A percentile compares a stretch with the other conserved stretches of the same genome.
Conservation (phyloP, 2,329 filamentous ascomycete species). For the Xylariaceae sp. region DNA sequence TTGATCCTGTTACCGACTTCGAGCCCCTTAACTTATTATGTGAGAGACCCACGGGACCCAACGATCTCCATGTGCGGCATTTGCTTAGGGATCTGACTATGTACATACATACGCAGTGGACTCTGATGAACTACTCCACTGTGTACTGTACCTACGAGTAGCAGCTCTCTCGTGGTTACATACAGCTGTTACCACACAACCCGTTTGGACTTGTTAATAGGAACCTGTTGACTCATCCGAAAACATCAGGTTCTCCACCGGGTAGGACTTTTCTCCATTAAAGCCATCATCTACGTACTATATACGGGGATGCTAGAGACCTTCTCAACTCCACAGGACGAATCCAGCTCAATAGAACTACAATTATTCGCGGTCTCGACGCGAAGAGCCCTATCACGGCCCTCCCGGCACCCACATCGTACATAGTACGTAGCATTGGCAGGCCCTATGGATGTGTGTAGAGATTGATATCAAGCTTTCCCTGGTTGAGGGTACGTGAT, state of each 20-base stretch:
- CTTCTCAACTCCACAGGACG: neutral
- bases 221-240: neutral
- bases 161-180: neutral
- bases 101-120: no score
- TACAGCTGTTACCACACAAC: neutral
- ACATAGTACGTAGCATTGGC: neutral
- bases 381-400: neutral
- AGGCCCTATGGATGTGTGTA: neutral
- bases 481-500: neutral
- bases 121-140: no score
- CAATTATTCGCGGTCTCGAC: neutral
- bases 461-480: neutral
- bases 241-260: neutral
- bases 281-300: neutral
- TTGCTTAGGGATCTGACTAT: neutral
- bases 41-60: neutral
- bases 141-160: no score
- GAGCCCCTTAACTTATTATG: neutral
- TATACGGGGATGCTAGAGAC: neutral
- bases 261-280: neutral
- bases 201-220: neutral
- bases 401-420: neutral
- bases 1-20: neutral
- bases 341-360: neutral
- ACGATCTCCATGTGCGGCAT: neutral